Conservation (phyloP, 768 basidiomycete genomes). For the Astraeus odoratus region DNA sequence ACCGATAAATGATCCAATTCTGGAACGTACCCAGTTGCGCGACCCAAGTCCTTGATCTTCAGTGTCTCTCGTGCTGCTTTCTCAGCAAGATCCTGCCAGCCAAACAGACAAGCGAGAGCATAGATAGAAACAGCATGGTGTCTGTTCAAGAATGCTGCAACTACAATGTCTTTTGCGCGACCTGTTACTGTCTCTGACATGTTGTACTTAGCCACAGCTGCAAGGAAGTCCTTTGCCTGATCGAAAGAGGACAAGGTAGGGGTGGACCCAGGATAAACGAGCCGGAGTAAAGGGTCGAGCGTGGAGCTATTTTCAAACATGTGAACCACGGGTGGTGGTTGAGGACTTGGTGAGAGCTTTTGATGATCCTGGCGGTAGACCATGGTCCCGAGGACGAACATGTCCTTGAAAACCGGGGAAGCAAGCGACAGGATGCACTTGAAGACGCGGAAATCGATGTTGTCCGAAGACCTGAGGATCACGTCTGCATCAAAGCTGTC, state of each 20-base stretch:
- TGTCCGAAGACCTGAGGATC: slow-evolving; percentile 5
- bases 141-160: slow-evolving; percentile 4
- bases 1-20: slow-evolving; percentile 37
- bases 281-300: slow-evolving; percentile 13
- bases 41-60: slow-evolving; percentile 12
- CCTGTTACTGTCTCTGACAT: slow-evolving; percentile 13
- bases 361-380: no score
- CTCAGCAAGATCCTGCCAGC: slow-evolving; percentile 13
- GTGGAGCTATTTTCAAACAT: slow-evolving; percentile 14
- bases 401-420: slow-evolving; percentile 43
- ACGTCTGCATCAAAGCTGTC: slow-evolving; percentile 4
- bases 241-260: slow-evolving; percentile 17
- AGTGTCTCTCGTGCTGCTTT: slow-evolving; percentile 17
- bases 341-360: not conserved
- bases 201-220: slow-evolving; percentile 23
- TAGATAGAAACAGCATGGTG: slow-evolving; percentile 18
- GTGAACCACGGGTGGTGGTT: not conserved
- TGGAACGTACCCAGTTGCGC: slow-evolving; percentile 14
- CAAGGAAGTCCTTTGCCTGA: slow-evolving; percentile 14
- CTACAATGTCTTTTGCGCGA: slow-evolving; percentile 11
- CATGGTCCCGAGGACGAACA: slow-evolving; percentile 38
- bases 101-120: slow-evolving; percentile 20
- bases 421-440: slow-evolving; percentile 18
- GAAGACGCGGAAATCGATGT: slow-evolving; percentile 6
- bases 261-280: slow-evolving; percentile 19